phyloP scores from a whole-genome alignment of 257 asterid genomes.

The Solanum sitiens region DNA sequence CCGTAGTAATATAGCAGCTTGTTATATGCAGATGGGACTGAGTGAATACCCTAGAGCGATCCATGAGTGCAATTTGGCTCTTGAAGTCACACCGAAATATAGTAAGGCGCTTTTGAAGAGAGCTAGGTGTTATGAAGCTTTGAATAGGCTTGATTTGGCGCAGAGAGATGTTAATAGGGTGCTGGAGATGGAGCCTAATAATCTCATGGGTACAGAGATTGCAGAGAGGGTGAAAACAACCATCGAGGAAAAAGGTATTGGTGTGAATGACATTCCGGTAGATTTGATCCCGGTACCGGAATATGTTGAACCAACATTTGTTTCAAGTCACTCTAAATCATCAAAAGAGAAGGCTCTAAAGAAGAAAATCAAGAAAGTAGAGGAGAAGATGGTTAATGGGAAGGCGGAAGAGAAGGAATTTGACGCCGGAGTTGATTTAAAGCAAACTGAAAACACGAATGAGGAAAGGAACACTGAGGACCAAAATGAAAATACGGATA shows the following conservation, averaged over 20 bases:
- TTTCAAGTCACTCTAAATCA: constrained; percentile 16
- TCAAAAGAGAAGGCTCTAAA: constrained; percentile 31
- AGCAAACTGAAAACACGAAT: constrained; percentile 20
- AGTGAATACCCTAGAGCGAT: constrained; percentile 75
- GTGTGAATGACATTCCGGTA: constrained; percentile 15
- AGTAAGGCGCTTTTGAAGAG: constrained; percentile 84
- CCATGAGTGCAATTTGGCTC: constrained; percentile 80
- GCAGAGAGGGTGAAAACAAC: constrained; percentile 48
- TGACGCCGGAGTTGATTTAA: constrained; percentile 8
- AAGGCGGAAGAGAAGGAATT: neutral
- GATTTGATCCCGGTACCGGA: constrained; percentile 39
- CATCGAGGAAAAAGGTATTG: constrained; percentile 27
- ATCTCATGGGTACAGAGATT: constrained; percentile 69
- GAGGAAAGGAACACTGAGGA: neutral
- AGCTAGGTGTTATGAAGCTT: constrained; percentile 83
- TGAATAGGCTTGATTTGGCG: constrained; percentile 64
- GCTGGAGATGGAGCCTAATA: constrained; percentile 57
- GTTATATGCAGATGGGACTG: constrained; percentile 78
- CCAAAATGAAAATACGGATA: neutral
- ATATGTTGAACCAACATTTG: constrained; percentile 31
- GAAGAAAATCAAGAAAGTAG: constrained; percentile 24
- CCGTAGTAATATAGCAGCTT: constrained; percentile 75
- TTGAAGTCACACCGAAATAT: constrained; percentile 74
- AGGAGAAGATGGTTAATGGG: constrained; percentile 19
- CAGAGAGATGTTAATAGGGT: constrained; percentile 55